Conservation (phyloP, 164 flowering plant species). For the Brasenia schreberi region DNA sequence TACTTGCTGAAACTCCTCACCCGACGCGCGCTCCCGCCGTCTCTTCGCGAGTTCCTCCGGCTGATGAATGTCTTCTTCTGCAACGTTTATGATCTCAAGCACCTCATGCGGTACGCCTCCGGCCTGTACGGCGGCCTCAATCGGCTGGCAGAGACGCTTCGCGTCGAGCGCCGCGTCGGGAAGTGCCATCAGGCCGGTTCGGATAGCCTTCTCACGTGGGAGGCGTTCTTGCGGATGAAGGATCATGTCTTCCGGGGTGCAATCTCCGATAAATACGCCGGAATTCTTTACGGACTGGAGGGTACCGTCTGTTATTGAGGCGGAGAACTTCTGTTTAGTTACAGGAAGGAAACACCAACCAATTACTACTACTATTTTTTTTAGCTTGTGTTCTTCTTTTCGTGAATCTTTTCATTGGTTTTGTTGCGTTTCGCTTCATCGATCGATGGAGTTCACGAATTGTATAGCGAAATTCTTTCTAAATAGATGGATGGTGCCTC, state of each 20-base stretch:
- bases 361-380: no score
- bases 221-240: conserved; percentile 27
- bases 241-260: conserved; percentile 12
- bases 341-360: no score
- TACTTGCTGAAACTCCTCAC: conserved; percentile 38
- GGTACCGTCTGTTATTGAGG: not conserved
- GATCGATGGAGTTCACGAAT: not conserved
- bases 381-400: not conserved
- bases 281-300: conserved; percentile 14
- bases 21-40: conserved; percentile 17
- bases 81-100: conserved; percentile 39
- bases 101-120: conserved; percentile 29
- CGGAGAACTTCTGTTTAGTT: no score
- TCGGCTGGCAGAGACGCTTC: conserved; percentile 15
- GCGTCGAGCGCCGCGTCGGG: conserved; percentile 31
- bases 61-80: conserved; percentile 29
- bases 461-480: not conserved
- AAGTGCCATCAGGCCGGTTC: conserved; percentile 58
- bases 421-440: not conserved
- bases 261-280: conserved; percentile 13
- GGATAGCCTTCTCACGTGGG: conserved; percentile 43
- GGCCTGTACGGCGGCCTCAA: conserved; percentile 37
- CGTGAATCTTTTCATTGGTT: not conserved
- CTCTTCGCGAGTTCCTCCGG: conserved; percentile 19
- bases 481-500: not conserved